A percentile compares a stretch with the other conserved stretches of the same genome.
These are phyloP conservation scores for Tolypocladium nubicola DNA, from an alignment of 2,329 filamentous ascomycete species.

Conservation along the genomic window DNA sequence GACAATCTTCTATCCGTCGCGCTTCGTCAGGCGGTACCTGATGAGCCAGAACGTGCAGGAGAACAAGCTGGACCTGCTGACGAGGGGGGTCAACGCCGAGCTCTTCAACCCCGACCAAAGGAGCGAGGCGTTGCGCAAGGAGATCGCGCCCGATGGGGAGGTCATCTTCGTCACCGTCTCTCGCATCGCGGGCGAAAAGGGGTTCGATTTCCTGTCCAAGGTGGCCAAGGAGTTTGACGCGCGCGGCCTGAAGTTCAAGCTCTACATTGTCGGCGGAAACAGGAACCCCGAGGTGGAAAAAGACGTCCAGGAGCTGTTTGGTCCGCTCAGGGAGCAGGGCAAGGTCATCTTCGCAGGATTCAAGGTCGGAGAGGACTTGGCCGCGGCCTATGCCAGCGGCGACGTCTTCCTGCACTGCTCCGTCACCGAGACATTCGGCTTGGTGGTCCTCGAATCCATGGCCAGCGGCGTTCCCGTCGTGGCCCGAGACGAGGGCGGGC, in stretches of 20 bases:
- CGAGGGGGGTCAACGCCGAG: constrained; percentile 54
- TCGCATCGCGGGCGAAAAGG: constrained; percentile 59
- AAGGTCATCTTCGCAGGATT: constrained; percentile 59
- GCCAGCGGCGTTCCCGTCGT: constrained; percentile 59
- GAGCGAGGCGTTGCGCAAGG: constrained; percentile 37
- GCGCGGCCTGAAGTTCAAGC: constrained; percentile 47
- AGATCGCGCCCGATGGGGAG: constrained; percentile 51
- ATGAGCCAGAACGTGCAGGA: constrained; percentile 42
- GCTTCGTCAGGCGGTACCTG: constrained; percentile 51
- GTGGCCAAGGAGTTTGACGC: constrained; percentile 43
- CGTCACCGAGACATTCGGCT: constrained; percentile 60
- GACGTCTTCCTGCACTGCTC: constrained; percentile 65
- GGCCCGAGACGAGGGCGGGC: constrained; percentile 58
- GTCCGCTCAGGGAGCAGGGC: constrained; percentile 31
- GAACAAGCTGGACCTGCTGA: constrained; percentile 48
- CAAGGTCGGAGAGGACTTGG: constrained; percentile 48
- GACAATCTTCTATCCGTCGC: constrained; percentile 60
- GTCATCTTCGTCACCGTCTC: constrained; percentile 57
- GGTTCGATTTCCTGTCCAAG: constrained; percentile 55
- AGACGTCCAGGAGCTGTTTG: constrained; percentile 51
- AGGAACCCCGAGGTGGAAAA: constrained; percentile 51
- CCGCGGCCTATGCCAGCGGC: constrained; percentile 55
- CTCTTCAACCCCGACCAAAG: constrained; percentile 46
- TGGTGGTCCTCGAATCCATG: constrained; percentile 63
- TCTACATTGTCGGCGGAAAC: constrained; percentile 60